These are phyloP conservation scores for Candida labiduridarum DNA, from an alignment of 1,139 yeast genomes.

Conservation along the genomic window DNA sequence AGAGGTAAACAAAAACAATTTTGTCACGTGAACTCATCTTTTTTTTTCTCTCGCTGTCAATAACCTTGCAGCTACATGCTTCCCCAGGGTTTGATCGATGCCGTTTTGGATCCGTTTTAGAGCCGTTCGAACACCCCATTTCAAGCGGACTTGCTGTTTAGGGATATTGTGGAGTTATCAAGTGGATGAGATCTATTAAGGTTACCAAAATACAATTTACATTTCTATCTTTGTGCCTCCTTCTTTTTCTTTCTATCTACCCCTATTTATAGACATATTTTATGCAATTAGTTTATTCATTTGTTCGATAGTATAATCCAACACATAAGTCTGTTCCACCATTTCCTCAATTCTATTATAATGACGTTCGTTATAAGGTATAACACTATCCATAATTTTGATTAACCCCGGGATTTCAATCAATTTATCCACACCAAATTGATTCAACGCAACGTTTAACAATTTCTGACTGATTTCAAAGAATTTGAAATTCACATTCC, in stretches of 20 bases:
- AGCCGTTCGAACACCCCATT: too few relatives aligned
- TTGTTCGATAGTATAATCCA: conserved; percentile 83
- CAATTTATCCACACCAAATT: conserved; percentile 55
- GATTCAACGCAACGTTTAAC: conserved; percentile 61
- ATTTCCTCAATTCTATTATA: conserved; percentile 72
- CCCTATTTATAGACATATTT: not conserved
- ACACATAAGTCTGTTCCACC: conserved; percentile 78
- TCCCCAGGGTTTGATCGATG: too few relatives aligned
- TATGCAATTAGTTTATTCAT: conserved; percentile 51
- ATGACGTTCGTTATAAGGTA: conserved; percentile 90
- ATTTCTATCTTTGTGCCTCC: too few relatives aligned
- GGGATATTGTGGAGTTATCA: too few relatives aligned
- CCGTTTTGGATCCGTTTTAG: too few relatives aligned
- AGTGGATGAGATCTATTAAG: not conserved
- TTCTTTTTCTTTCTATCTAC: too few relatives aligned
- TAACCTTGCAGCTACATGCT: not conserved
- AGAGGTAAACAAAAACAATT: not conserved
- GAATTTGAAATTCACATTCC: conserved; percentile 90
- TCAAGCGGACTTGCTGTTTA: too few relatives aligned
- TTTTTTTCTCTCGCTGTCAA: not conserved
- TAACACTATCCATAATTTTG: conserved; percentile 66
- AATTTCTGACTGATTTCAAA: conserved; percentile 80
- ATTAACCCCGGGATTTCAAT: conserved; percentile 69
- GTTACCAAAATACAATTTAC: not conserved
- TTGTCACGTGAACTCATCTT: not conserved